Evolutionary conservation across 1,139 yeast genomes (phyloP), one percentile per base, ranked within the genome.

Genomic region (Hemisphaericaspora subhashii): DNA sequence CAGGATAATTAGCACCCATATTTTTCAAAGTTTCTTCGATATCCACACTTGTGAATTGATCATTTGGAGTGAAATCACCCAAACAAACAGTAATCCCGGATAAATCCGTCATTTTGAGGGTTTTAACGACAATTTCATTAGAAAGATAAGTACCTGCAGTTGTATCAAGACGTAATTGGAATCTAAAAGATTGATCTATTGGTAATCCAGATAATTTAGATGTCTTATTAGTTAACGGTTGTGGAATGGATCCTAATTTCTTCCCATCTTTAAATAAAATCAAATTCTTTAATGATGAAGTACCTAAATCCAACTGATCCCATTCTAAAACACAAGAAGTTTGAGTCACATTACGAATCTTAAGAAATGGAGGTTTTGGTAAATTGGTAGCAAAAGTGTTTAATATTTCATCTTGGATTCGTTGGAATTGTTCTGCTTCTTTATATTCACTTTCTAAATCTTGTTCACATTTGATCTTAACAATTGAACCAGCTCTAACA

Each of bases 21-120:
- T 75, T 74, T 36, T 61, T 54, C 53, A 89, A 76, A 2, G 90
- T 71, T 8, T 68, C 72, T 44, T 77, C 78, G 46, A 92, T 77
- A 46, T 87, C 95, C 3, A 71, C 73, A 14, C 64, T 61, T 1
- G 79, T 66, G 40, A 86, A 79, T 14, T 70, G 75, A 40, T 81
- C 86, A 44, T 75, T 68, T 13, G 81, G 71, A 38, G 78, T 80
- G 41, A 92, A 72, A 37, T 86, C 86, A 21, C 98, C 98, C 39
- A 89, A 62, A 60, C 98, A 92, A 3, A 88, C 86, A 1, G 95
- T 88, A 44, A 92, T 88, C 44, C 99, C 99, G 1, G 89, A 77
- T 52, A 94, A 72, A 60, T 92, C 97, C 0, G 97, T 90, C 97
- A 92, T 90, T 58, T 89, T 90, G 60, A 90, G 98, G 6, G 98